A percentile compares a stretch with the other conserved stretches of the same genome.
Evolutionary conservation across 2,329 filamentous ascomycete species (phyloP).

Genomic region (Neofusicoccum laricinum): DNA sequence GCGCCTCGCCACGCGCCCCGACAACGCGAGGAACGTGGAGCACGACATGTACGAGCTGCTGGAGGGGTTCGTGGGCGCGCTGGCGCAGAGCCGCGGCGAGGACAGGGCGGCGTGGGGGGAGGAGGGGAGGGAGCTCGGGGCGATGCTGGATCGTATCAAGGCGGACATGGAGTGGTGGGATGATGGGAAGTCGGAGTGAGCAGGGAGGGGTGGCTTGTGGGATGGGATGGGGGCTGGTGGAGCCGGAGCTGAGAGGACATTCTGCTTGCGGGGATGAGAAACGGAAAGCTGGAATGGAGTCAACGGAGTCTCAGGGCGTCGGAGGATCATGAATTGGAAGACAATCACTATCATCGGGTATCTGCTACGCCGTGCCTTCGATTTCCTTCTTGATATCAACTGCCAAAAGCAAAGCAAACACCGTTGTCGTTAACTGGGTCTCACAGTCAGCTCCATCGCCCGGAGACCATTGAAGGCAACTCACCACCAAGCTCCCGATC

Average conservation of each 20-base stretch:
- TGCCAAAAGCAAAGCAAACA: neutral
- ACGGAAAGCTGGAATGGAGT: too few relatives aligned
- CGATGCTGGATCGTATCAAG: neutral
- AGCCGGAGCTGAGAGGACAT: too few relatives aligned
- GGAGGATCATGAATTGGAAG: too few relatives aligned
- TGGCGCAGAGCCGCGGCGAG: neutral
- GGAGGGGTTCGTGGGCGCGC: neutral
- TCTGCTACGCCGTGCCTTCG: neutral
- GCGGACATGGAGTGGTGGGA: slow-evolving; percentile 8
- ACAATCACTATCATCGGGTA: neutral
- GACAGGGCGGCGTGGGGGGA: neutral
- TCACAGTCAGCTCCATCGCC: neutral
- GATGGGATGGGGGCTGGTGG: too few relatives aligned
- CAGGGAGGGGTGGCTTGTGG: neutral
- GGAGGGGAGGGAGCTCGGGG: neutral
- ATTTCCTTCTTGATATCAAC: slow-evolving; percentile 1
- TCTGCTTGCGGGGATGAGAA: too few relatives aligned
- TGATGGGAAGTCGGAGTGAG: neutral
- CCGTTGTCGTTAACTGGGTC: neutral
- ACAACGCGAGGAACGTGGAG: neutral
- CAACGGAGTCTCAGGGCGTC: too few relatives aligned
- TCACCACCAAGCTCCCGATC: slow-evolving; percentile 47
- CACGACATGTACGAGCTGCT: slow-evolving; percentile 2
- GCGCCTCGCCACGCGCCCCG: neutral
- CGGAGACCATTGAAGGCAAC: slow-evolving; percentile 23